phyloP scores from a whole-genome alignment of 164 flowering plant genomes.

The Chimonanthus salicifolius region DNA sequence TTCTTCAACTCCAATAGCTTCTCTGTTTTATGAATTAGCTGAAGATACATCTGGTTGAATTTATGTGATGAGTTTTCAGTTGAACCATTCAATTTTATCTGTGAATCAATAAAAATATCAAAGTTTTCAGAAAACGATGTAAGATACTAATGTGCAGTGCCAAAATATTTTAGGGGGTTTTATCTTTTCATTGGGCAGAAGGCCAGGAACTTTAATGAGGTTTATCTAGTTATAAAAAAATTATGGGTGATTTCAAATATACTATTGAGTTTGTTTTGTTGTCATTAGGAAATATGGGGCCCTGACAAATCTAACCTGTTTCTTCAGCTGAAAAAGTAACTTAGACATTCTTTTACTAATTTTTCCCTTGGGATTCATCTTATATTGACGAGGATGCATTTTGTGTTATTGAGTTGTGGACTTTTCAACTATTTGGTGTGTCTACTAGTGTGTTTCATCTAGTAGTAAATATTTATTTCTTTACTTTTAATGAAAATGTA shows the following conservation, averaged over 20 bases:
- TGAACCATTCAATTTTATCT: neutral
- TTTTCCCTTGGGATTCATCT: neutral
- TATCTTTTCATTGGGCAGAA: too few species aligned
- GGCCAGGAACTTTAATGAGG: too few species aligned
- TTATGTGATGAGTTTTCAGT: neutral
- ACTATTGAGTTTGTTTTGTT: neutral
- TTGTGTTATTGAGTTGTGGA: neutral
- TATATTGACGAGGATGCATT: neutral
- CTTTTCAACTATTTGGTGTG: neutral
- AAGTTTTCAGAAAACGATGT: neutral
- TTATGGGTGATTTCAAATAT: too few species aligned
- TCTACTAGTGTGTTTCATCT: neutral
- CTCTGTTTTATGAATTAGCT: neutral
- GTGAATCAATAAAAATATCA: neutral
- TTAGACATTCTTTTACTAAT: too few species aligned
- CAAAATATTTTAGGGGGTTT: neutral
- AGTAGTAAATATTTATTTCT: neutral
- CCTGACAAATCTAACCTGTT: too few species aligned
- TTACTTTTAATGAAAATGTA: too few species aligned
- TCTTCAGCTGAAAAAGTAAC: too few species aligned
- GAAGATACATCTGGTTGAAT: neutral
- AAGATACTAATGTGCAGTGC: neutral
- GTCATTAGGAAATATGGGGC: neutral
- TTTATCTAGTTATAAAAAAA: too few species aligned
- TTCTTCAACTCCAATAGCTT: neutral